Conservation (phyloP, 1,284 basidiomycete species). For the Marasmius fiardii region DNA sequence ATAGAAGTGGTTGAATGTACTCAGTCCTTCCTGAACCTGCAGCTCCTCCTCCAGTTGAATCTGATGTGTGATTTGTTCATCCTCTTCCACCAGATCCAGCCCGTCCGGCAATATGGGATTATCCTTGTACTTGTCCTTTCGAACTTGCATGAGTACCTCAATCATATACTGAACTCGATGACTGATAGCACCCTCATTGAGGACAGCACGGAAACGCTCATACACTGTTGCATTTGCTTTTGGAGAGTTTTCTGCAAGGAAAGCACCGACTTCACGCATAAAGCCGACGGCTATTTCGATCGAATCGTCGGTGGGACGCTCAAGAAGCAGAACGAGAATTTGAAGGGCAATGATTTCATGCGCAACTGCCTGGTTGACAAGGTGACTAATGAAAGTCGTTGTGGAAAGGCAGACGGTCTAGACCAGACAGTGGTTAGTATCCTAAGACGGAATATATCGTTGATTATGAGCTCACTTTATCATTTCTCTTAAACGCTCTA, state of each 20-base stretch:
- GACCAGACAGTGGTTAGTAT: neutral
- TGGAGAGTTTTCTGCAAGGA: slow-evolving; percentile 90
- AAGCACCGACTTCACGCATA: slow-evolving; percentile 96
- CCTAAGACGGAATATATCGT: neutral
- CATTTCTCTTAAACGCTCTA: slow-evolving; percentile 93
- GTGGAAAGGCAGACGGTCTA: slow-evolving; percentile 92
- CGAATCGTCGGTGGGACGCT: slow-evolving; percentile 95
- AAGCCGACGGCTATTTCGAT: slow-evolving; percentile 98
- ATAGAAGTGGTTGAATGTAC: slow-evolving; percentile 43
- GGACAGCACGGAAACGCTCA: slow-evolving; percentile 93
- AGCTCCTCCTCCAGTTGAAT: slow-evolving; percentile 91
- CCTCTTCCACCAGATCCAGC: slow-evolving; percentile 95
- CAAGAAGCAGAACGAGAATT: slow-evolving; percentile 91
- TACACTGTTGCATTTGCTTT: slow-evolving; percentile 93
- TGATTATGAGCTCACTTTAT: slow-evolving; percentile 68
- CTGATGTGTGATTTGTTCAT: slow-evolving; percentile 95
- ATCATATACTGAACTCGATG: slow-evolving; percentile 99
- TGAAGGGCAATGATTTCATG: slow-evolving; percentile 95
- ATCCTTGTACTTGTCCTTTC: slow-evolving; percentile 99
- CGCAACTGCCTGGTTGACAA: slow-evolving; percentile 94
- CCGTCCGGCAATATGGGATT: slow-evolving; percentile 94
- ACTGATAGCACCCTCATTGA: slow-evolving; percentile 94
- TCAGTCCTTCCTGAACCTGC: slow-evolving; percentile 91
- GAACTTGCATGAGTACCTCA: slow-evolving; percentile 96
- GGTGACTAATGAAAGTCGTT: slow-evolving; percentile 94